These are phyloP conservation scores for Lophiostoma macrostomum DNA, from an alignment of 495 filamentous ascomycete species.

Conservation along the genomic window DNA sequence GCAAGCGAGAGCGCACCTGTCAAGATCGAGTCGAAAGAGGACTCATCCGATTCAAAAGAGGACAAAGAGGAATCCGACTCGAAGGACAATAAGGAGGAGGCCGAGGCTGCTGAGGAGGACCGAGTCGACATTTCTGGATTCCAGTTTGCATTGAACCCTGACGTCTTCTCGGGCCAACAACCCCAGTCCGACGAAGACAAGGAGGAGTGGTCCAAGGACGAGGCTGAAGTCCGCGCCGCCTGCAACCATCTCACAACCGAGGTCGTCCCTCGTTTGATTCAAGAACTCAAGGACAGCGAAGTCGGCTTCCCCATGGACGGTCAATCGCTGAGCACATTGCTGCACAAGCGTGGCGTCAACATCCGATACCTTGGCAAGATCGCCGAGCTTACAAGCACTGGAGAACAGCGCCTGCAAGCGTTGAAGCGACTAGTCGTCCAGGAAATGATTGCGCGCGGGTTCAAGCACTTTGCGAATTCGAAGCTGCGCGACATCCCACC, in stretches of 20 bases:
- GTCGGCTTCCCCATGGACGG: conserved; percentile 98
- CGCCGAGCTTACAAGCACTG: conserved; percentile 62
- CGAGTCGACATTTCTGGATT: conserved; percentile 82
- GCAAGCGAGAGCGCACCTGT: conserved; percentile 3
- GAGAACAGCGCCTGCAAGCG: conserved; percentile 69
- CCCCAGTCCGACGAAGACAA: conserved; percentile 91
- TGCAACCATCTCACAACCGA: conserved; percentile 72
- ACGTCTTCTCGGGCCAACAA: conserved; percentile 87
- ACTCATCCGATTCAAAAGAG: conserved; percentile 18
- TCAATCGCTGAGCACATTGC: conserved; percentile 75
- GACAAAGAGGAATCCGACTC: conserved; percentile 31
- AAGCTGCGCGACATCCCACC: conserved; percentile 79
- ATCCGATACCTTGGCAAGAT: conserved; percentile 89
- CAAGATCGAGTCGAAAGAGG: conserved; percentile 10
- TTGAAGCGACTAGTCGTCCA: conserved; percentile 73
- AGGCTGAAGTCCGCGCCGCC: conserved; percentile 80
- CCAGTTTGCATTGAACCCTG: conserved; percentile 85
- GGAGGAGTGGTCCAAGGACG: conserved; percentile 77
- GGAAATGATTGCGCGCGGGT: conserved; percentile 89
- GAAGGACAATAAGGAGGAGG: conserved; percentile 36
- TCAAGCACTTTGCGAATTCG: conserved; percentile 85
- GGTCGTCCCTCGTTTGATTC: conserved; percentile 70
- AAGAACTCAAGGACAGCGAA: conserved; percentile 86
- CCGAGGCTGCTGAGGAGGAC: conserved; percentile 48
- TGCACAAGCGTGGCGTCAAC: conserved; percentile 98